Base-by-base conservation (phyloP, 495 filamentous ascomycete genomes). In the Penicillium cinerascens region DNA sequence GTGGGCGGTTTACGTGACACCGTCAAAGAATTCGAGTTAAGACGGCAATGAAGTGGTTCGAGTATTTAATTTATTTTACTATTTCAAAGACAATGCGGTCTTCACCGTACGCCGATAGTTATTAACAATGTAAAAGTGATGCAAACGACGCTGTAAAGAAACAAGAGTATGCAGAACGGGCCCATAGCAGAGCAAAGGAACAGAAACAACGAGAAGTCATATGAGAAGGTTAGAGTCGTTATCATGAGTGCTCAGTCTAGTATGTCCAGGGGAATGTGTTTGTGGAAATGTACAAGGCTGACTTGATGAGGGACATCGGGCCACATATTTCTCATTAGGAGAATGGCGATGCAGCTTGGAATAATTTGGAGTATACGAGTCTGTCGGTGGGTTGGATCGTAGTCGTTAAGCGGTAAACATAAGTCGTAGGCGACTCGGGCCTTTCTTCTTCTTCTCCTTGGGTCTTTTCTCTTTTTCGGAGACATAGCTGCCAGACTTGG, bases 401-500 rank as follows among this genome's bases (percentile, higher is more conserved):
- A 39, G 18, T 45, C 21, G 27, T 71, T 47, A 76, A 46, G 69
- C 54, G 13, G 66, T 74, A 48, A 77, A 75, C 70, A 77, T 73
- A n/a, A 76, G 52, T 27, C 73, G 70, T 40, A 77, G 50, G 13
- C 63, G 65, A 42, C 72, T 77, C 17, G 74, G 67, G 16, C 66
- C 67, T 45, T 73, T 75, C 47, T 64, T 66, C 47, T 63, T 67
- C 49, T 76, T 73, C 40, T 74, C 69, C 45, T 65, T 72, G n/a
- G 68, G 58, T 21, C 67, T 58, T 44, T 56, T 61, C 27, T 72
- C 69, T 21, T 55, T 64, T 17, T 75, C 72, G 9, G 68, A 64
- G 26, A 60, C 21, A 4, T 47, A 47, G 6, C 61, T 63, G 25
- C 60, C 56, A n/a, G 64, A 26, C 36, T 65, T 67, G 10, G 62